Percentiles rank a stretch among this genome's conserved stretches.
Conservation (phyloP, 805 yeast genomes). For the Candida morakotiae region DNA sequence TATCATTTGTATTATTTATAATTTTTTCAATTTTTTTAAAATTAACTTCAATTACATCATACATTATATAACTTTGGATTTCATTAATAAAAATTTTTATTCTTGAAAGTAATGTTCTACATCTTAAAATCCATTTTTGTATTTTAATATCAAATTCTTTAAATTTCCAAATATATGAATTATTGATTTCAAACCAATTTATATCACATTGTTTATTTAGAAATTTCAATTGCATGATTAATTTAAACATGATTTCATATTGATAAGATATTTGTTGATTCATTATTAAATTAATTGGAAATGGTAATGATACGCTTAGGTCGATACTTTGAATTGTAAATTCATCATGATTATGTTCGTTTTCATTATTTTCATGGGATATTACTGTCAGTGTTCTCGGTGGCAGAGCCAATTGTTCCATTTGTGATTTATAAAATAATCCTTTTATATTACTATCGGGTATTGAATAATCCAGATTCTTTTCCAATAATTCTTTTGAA, state of each 20-base stretch:
- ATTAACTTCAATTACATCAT: conserved; percentile 56
- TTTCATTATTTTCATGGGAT: conserved; percentile 19
- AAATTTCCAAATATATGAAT: conserved; percentile 65
- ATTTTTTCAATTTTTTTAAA: conserved; percentile 39
- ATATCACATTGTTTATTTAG: conserved; percentile 55
- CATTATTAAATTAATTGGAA: conserved; percentile 77
- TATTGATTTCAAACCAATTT: conserved; percentile 69
- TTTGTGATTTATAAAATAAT: conserved; percentile 14
- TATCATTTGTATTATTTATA: conserved; percentile 5
- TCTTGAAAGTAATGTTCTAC: conserved; percentile 52
- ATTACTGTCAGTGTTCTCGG: conserved; percentile 10
- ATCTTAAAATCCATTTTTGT: conserved; percentile 49
- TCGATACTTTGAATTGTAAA: conserved; percentile 46
- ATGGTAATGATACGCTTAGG: conserved; percentile 66
- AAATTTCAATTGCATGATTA: conserved; percentile 59
- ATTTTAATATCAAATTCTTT: conserved; percentile 39
- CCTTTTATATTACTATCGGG: conserved; percentile 2
- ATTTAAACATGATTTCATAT: conserved; percentile 76
- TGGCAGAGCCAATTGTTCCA: not conserved
- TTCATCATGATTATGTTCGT: conserved; percentile 16
- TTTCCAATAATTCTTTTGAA: conserved; percentile 47
- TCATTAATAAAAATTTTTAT: conserved; percentile 57
- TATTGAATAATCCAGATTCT: conserved; percentile 4
- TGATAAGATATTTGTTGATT: conserved; percentile 69
- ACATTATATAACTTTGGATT: conserved; percentile 51